Base-by-base conservation (phyloP, 2,329 filamentous ascomycete species). In the Dactylellina drechsleri region DNA sequence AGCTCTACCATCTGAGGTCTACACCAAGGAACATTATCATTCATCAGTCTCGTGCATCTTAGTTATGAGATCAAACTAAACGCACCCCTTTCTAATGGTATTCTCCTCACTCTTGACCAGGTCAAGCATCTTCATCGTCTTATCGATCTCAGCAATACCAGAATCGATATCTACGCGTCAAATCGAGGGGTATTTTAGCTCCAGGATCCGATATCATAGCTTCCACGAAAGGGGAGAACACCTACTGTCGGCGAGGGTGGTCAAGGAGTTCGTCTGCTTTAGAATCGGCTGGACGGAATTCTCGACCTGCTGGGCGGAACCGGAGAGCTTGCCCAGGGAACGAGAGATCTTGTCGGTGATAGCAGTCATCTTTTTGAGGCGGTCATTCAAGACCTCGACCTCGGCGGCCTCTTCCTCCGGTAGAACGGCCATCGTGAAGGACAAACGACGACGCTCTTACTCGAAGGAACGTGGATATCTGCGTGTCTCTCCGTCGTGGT, bases 261-360 rank as follows among this genome's bases (percentile, higher is more conserved):
- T 95, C 20, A 98, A 86, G 77, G 89, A 90, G 82, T 92, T 91
- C 0, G 95, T 98, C 82, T 97, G 96, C 79, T 91, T 92, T 81
- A 93, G 96, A 49, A 99, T 90, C 7, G 95, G 95, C 0, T 92
- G 92, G 66, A 96, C 93, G 10, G 96, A 93, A 80, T 97, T 92
- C 80, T 92, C 90, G 18, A 98, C 93, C 74, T 91, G 93, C 83
- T 93, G 92, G 16, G 94, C 95, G 62, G 92, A 96, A 43, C 90
- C 88, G 79, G 98, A 93, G 40, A 99, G 85, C 66, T 93, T 88
- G 43, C 89, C 87, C 78, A 97, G 86, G 60, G 92, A 96, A 28
- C 91, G 90, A 82, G 96, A 91, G 66, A 99, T 97, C 85, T 96
- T 97, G 84, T 95, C 97, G 36, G 93, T 97, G 81, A 98, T 87